Base-by-base conservation (phyloP, 192 early-diverging fungal genomes). In the Entrophospora sp. region DNA sequence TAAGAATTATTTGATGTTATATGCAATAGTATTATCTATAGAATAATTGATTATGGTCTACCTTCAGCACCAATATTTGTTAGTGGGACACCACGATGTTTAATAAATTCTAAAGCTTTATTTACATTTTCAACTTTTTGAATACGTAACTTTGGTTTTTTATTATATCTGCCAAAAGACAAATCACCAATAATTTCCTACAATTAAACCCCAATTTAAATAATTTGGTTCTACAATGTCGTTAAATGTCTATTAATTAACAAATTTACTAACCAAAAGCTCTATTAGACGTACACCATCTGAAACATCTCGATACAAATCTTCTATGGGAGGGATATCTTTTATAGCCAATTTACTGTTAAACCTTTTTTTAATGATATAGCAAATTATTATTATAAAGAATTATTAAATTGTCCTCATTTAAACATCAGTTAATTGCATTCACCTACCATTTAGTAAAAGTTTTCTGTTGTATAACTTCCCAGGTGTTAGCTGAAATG, bases 21-120 rank as follows among this genome's bases (percentile, higher is more conserved):
- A 45, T 22, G 12, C 45, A 1, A 46, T 22, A 64, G 24, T 25
- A 12, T 27, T 51, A n/a, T n/a, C n/a, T n/a, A n/a, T n/a, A n/a
- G n/a, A n/a, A n/a, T n/a, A n/a, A n/a, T n/a, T n/a, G n/a, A n/a
- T 20, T 66, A 46, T 38, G 43, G 16, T 12, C 18, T 74, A 87
- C 87, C 82, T 73, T 97, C 95, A 57, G 93, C 89, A 31, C 96
- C 96, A 81, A 96, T 96, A 75, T 98, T 98, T 55, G 93, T 96
- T 34, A 98, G 76, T 27, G 80, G 74, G 44, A 98, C 89, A 44
- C 87, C 89, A 56, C 93, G 84, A 22, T 81, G 81, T 35, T 87
- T 86, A 69, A 98, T 93, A 73, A 93, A 98, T 62, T 92, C 91
- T 36, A 98, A 79, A 16, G 93, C 91, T 74, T 88, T 91, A 81